phyloP scores from a whole-genome alignment of 768 basidiomycete genomes.

The Lyophyllum shimeji region DNA sequence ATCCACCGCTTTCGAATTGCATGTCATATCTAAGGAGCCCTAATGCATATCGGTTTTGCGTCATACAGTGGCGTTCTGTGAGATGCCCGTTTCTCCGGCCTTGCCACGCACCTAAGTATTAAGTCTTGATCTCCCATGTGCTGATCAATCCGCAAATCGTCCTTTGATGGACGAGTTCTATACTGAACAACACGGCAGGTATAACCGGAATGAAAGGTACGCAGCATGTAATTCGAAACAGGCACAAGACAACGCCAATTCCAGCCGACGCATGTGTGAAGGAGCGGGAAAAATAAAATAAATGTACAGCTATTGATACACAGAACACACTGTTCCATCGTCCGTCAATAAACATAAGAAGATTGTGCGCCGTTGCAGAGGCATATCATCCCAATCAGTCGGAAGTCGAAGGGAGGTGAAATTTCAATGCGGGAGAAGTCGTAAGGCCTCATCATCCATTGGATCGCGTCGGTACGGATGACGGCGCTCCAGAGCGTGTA shows the following conservation, averaged over 20 bases:
- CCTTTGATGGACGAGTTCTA: too few relatives aligned
- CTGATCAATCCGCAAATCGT: background rate
- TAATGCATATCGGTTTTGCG: constrained; percentile 1
- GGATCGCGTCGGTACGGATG: constrained; percentile 62
- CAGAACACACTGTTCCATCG: background rate
- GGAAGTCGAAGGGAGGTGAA: background rate
- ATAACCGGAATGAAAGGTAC: background rate
- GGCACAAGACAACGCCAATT: background rate
- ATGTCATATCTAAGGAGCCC: constrained; percentile 16
- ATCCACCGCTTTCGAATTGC: constrained; percentile 17
- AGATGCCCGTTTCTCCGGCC: background rate
- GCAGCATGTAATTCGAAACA: background rate
- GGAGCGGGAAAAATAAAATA: background rate
- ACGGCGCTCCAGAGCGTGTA: constrained; percentile 50
- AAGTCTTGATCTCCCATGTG: background rate
- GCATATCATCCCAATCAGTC: too few relatives aligned
- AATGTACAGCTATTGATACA: constrained; percentile 13
- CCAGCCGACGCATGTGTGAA: background rate
- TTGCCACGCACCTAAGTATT: background rate
- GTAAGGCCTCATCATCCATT: constrained; percentile 59
- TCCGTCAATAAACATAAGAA: background rate
- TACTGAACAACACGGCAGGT: too few relatives aligned
- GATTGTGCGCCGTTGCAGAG: background rate
- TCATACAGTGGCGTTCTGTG: background rate
- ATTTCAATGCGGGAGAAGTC: constrained; percentile 37